Evolutionary conservation across 345 rosid genomes (phyloP), one percentile per base, ranked within the genome.

Genomic region (Combretum micranthum): DNA sequence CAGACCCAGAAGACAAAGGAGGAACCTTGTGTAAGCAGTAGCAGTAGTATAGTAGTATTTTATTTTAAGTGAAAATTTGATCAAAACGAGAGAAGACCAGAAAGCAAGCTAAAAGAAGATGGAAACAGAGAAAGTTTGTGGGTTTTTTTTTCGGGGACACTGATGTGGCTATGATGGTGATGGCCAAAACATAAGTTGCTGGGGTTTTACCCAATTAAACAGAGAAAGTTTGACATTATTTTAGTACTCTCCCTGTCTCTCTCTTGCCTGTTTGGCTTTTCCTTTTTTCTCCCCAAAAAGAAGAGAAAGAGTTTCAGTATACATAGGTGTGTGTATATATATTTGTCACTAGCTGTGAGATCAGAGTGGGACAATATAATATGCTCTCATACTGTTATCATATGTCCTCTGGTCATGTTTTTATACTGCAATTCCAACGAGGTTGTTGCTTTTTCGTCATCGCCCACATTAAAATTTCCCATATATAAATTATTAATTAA

Each of bases 161-260:
- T 3, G 39, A 32, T 32, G 39, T 32, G 39, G 62, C 74, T 67
- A 74, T 67, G 78, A 77, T 71, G 66, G 76, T 51, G 80, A 76
- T 69, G 52, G 71, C 25, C 67, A 68, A 64, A 65, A 44, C 16
- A 55, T 60, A 55, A 51, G 59, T 37, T 61, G 70, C 46, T 21
- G 17, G 37, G 22, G 45, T 56, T 53, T 67, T 49, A 64, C 60
- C 44, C 61, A 47, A 50, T 59, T 15, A 39, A 54, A 61, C 53
- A 62, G 60, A 57, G n/a, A 50, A 62, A 65, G 1, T 64, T 75
- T 60, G 42, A 67, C 13, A 52, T 16, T 52, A 10, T 52, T 52
- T 51, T 32, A 32, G 9, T 7, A 32, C 54, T 7, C 54, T 19
- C 37, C 0, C 43, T 25, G 19, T 52, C 55, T 52, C 4, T 23